phyloP scores from a whole-genome alignment of 1,284 basidiomycete genomes.

The Rhodotorula sp. region DNA sequence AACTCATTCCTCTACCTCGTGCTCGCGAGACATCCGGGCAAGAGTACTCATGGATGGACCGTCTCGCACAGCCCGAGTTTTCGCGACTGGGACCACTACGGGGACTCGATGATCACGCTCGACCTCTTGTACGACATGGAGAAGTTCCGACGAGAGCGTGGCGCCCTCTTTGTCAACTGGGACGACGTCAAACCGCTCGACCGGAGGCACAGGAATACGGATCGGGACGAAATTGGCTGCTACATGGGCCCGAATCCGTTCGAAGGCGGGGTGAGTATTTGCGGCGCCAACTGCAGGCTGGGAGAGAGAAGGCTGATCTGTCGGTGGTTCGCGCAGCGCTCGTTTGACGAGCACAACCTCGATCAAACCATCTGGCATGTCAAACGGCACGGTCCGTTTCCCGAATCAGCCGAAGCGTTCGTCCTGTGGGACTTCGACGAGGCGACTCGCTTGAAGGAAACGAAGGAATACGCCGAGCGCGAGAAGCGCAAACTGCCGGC shows the following conservation, averaged over 20 bases:
- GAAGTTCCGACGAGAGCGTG: constrained; percentile 24
- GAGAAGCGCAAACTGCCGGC: constrained; percentile 16
- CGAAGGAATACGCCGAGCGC: constrained; percentile 12
- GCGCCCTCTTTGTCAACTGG: constrained; percentile 33
- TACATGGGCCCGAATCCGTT: constrained; percentile 30
- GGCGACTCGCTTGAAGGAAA: constrained; percentile 7
- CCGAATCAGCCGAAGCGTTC: constrained; percentile 21
- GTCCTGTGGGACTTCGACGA: constrained; percentile 27
- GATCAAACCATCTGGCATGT: constrained; percentile 23
- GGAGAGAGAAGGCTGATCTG: too few species aligned
- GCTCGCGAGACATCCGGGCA: background rate
- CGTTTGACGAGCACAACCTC: constrained; percentile 36
- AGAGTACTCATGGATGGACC: fast-evolving
- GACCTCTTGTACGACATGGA: constrained; percentile 36
- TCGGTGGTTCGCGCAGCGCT: background rate
- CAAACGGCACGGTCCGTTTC: background rate
- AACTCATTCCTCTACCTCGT: background rate
- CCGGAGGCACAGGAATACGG: constrained; percentile 16
- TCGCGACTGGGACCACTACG: constrained; percentile 34
- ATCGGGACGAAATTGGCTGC: constrained; percentile 28
- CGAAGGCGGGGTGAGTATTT: constrained; percentile 22
- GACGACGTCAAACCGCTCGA: constrained; percentile 35
- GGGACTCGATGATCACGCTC: constrained; percentile 27
- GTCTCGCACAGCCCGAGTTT: constrained; percentile 17
- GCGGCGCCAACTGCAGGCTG: background rate